Evolutionary conservation across 495 filamentous ascomycete species (phyloP).

Genomic region (Aspergillus mulundensis): DNA sequence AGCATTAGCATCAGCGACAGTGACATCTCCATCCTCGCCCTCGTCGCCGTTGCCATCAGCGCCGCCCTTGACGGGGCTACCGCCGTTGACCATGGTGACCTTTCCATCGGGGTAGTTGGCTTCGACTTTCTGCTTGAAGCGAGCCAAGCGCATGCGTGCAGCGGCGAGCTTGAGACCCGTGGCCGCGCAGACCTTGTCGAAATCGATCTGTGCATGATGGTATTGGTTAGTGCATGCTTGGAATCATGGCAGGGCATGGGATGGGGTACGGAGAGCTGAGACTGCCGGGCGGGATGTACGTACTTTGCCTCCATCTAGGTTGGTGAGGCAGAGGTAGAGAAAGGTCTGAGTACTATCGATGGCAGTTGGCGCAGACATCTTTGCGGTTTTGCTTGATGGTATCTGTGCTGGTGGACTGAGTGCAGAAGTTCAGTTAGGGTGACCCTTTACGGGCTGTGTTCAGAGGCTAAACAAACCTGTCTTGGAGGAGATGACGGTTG

Average conservation of each 20-base stretch:
- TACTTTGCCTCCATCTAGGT: conserved; percentile 30
- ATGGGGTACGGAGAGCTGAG: background rate
- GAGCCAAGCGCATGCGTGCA: conserved; percentile 35
- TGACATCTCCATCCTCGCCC: background rate
- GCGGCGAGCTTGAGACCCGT: conserved; percentile 30
- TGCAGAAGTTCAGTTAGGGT: background rate
- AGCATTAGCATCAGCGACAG: background rate
- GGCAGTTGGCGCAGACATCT: conserved; percentile 21
- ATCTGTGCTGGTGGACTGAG: background rate
- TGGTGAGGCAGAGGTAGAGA: conserved; percentile 35
- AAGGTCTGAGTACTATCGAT: conserved; percentile 32
- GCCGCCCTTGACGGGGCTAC: background rate
- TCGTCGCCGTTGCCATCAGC: background rate
- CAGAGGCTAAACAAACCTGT: background rate
- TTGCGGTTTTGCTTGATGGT: background rate
- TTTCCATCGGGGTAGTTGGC: conserved; percentile 11
- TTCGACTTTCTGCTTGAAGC: conserved; percentile 33
- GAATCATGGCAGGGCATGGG: too few relatives aligned
- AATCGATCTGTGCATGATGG: conserved; percentile 30
- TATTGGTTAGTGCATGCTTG: background rate
- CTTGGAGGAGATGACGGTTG: background rate
- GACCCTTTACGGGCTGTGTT: background rate
- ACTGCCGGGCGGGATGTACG: conserved; percentile 1
- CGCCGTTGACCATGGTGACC: background rate
- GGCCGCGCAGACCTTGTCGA: conserved; percentile 27